Conservation (phyloP, 257 asterid genomes). For the Craterostigma plantagineum region DNA sequence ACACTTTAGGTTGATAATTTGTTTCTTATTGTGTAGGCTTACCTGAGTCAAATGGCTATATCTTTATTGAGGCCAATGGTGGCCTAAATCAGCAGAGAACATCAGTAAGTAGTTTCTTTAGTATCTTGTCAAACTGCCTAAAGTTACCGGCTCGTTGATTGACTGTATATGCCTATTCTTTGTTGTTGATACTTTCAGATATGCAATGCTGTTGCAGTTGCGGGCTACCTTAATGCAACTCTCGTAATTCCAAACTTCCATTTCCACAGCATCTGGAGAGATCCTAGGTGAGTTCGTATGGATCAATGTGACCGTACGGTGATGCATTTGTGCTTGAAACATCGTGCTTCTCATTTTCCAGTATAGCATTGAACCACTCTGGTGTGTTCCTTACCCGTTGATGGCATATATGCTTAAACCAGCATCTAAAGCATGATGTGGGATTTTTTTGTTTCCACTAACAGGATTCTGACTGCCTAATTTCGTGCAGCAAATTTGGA, state of each 20-base stretch:
- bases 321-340: no score
- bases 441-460: no score
- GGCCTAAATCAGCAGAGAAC: conserved; percentile 96
- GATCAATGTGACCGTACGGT: neutral
- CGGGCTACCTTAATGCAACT: conserved; percentile 92
- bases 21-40: conserved; percentile 16
- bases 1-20: neutral
- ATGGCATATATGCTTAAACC: conserved; percentile 4
- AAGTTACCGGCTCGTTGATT: neutral
- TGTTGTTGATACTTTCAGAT: conserved; percentile 40
- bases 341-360: neutral
- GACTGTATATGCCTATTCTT: neutral
- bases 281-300: conserved; percentile 48
- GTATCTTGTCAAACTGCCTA: conserved; percentile 1
- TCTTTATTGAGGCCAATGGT: conserved; percentile 80
- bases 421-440: no score
- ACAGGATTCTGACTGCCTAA: neutral
- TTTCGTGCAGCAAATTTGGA: conserved; percentile 70
- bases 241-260: conserved; percentile 87
- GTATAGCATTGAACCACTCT: conserved; percentile 6
- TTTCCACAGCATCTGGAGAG: conserved; percentile 97
- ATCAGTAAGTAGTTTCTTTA: conserved; percentile 34
- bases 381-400: neutral
- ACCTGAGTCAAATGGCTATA: conserved; percentile 44
- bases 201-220: conserved; percentile 99